A percentile compares a stretch with the other conserved stretches of the same genome.
Conservation (phyloP, 179 eudicot species). For the Nepenthes alata region DNA sequence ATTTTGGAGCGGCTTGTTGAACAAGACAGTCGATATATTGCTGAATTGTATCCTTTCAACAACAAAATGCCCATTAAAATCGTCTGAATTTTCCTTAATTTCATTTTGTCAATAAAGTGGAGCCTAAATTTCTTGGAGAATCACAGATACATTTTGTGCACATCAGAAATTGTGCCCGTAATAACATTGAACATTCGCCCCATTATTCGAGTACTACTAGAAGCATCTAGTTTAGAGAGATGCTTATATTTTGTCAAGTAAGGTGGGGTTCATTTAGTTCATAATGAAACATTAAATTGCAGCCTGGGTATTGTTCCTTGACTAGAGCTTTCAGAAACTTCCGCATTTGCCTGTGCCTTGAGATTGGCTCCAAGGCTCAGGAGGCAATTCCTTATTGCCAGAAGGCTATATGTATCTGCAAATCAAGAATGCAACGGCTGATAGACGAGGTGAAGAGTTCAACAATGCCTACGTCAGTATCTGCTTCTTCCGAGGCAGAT, state of each 20-base stretch:
- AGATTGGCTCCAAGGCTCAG: slow-evolving; percentile 62
- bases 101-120: too few species aligned
- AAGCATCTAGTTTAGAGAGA: not conserved
- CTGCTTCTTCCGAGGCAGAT: slow-evolving; percentile 24
- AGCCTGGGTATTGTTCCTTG: slow-evolving; percentile 18
- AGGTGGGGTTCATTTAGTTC: not conserved
- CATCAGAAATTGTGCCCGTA: too few species aligned
- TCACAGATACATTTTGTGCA: too few species aligned
- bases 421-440: slow-evolving; percentile 62
- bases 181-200: too few species aligned
- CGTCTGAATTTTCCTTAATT: not conserved
- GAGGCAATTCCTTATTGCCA: slow-evolving; percentile 90
- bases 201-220: not conserved
- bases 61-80: not conserved
- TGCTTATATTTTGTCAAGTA: too few species aligned
- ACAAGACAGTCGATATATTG: slow-evolving; percentile 64
- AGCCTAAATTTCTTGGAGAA: too few species aligned
- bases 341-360: slow-evolving; percentile 75
- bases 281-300: not conserved
- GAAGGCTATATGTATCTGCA: slow-evolving; percentile 76
- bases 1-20: slow-evolving; percentile 77
- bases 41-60: slow-evolving; percentile 75
- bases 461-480: slow-evolving; percentile 16
- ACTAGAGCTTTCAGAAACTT: slow-evolving; percentile 48
- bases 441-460: slow-evolving; percentile 32